phyloP scores from a whole-genome alignment of 2,329 filamentous ascomycete species.

The Aphanoascus verrucosus region DNA sequence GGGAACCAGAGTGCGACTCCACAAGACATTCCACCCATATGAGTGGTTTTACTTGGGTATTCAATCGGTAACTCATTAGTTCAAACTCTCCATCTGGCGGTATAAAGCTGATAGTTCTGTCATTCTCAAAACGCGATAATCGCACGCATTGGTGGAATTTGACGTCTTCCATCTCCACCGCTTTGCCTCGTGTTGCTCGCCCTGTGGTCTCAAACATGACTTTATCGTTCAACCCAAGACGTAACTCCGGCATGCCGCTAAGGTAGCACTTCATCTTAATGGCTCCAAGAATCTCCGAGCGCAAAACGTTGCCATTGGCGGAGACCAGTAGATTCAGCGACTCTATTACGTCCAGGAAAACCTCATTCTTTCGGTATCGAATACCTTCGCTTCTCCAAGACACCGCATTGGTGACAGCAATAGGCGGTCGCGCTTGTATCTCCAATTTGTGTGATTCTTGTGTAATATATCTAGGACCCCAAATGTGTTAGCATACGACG shows the following conservation, averaged over 20 bases:
- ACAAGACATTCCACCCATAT: slow-evolving; percentile 99
- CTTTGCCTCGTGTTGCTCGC: slow-evolving; percentile 83
- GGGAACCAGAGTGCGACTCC: slow-evolving; percentile 85
- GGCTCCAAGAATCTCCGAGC: slow-evolving; percentile 90
- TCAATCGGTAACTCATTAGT: slow-evolving; percentile 96
- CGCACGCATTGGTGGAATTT: slow-evolving; percentile 99
- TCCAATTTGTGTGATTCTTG: slow-evolving; percentile 98
- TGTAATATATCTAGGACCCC: slow-evolving; percentile 63
- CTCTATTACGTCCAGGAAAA: slow-evolving; percentile 95
- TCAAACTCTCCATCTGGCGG: slow-evolving; percentile 98
- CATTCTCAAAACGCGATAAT: slow-evolving; percentile 92
- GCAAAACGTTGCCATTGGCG: slow-evolving; percentile 84
- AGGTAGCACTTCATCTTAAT: slow-evolving; percentile 99
- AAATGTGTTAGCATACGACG: neutral
- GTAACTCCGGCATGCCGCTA: slow-evolving; percentile 93
- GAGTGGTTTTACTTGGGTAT: slow-evolving; percentile 94
- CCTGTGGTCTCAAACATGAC: slow-evolving; percentile 99
- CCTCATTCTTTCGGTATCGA: slow-evolving; percentile 97
- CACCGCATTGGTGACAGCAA: slow-evolving; percentile 95
- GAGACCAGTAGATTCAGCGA: slow-evolving; percentile 92
- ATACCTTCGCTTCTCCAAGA: slow-evolving; percentile 98
- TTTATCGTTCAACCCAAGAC: slow-evolving; percentile 93
- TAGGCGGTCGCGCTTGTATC: slow-evolving; percentile 87
- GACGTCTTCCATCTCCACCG: slow-evolving; percentile 99
- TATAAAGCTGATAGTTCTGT: slow-evolving; percentile 97